phyloP scores from a whole-genome alignment of 768 basidiomycete genomes.

The Leccinum subtestaceum region DNA sequence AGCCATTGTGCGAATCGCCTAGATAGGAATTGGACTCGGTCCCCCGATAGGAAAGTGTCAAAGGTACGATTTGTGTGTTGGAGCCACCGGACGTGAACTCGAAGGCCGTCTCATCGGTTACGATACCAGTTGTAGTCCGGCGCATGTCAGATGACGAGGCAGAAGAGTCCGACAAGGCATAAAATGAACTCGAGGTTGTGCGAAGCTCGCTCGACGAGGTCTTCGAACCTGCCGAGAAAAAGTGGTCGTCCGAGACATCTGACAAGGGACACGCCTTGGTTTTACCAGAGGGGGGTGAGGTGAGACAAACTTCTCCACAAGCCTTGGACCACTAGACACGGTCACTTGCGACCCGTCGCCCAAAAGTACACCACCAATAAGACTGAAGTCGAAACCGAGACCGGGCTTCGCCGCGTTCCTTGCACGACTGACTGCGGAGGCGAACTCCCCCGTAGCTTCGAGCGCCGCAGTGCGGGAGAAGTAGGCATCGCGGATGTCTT shows the following conservation, averaged over 20 bases:
- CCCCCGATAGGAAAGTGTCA: conserved; percentile 50
- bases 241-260: conserved; percentile 42
- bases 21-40: conserved; percentile 56
- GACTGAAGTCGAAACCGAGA: too few relatives aligned
- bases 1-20: conserved; percentile 50
- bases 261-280: conserved; percentile 1
- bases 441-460: neutral
- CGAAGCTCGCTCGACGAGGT: conserved; percentile 32
- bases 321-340: too few relatives aligned
- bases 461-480: neutral
- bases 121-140: conserved; percentile 30
- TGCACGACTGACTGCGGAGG: too few relatives aligned
- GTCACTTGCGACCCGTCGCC: too few relatives aligned
- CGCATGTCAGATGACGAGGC: conserved; percentile 27
- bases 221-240: conserved; percentile 42
- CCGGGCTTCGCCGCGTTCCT: too few relatives aligned
- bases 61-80: conserved; percentile 46
- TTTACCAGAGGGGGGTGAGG: too few relatives aligned
- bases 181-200: conserved; percentile 31
- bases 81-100: conserved; percentile 37
- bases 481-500: neutral
- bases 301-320: too few relatives aligned
- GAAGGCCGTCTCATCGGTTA: conserved; percentile 39
- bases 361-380: too few relatives aligned
- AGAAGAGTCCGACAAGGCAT: conserved; percentile 35